Evolutionary conservation across 805 yeast species (phyloP).

Genomic region (Barnettozyma botsteinii): DNA sequence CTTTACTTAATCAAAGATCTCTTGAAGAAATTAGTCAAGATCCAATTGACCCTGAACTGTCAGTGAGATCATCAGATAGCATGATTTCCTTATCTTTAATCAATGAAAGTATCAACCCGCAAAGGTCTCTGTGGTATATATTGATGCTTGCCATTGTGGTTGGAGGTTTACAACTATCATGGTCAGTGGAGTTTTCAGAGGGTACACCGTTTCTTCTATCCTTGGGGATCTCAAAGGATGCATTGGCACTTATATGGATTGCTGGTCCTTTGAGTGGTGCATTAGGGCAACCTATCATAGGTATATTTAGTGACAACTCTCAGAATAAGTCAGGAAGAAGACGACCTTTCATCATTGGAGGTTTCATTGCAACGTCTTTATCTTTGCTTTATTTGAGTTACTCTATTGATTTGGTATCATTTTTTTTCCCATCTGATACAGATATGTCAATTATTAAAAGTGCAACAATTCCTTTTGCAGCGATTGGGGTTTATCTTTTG

Average conservation of each 20-base stretch:
- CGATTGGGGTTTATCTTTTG: constrained; percentile 43
- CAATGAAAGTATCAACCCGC: constrained; percentile 35
- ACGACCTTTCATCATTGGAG: constrained; percentile 52
- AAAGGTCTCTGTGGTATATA: constrained; percentile 38
- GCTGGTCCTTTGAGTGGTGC: constrained; percentile 64
- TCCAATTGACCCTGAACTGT: not conserved
- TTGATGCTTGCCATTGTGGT: constrained; percentile 41
- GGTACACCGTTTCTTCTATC: constrained; percentile 58
- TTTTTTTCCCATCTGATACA: constrained; percentile 25
- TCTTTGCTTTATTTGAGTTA: constrained; percentile 42
- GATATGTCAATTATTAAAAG: constrained; percentile 23
- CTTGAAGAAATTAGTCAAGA: not conserved
- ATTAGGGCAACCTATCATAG: constrained; percentile 59
- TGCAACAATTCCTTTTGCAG: constrained; percentile 44
- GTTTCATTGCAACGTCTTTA: constrained; percentile 41
- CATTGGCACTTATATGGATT: constrained; percentile 55
- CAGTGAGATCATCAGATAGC: constrained; percentile 5
- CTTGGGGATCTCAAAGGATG: constrained; percentile 52
- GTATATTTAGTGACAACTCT: constrained; percentile 50
- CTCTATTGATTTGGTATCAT: constrained; percentile 36
- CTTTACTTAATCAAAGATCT: not conserved
- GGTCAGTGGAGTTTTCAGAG: constrained; percentile 62
- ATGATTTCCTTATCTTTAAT: constrained; percentile 22
- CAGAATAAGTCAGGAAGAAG: constrained; percentile 43
- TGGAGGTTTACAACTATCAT: constrained; percentile 57